Evolutionary conservation across 2,329 filamentous ascomycete species (phyloP).

Genomic region (Trichoderma brevicompactum): DNA sequence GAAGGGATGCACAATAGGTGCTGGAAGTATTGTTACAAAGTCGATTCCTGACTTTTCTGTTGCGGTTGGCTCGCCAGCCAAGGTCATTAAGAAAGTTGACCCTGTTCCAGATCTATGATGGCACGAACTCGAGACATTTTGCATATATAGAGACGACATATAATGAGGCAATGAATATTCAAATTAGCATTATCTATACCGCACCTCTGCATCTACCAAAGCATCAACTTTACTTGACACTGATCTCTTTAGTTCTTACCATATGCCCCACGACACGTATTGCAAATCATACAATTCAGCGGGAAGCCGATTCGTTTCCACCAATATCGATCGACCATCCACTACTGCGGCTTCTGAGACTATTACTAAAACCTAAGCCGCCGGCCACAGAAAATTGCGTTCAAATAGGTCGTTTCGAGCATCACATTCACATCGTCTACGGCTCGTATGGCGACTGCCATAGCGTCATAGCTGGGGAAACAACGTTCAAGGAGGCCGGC

Average conservation of each 20-base stretch:
- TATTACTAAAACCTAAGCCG: not conserved
- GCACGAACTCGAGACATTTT: not conserved
- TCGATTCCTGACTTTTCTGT: conserved; percentile 54
- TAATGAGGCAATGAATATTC: conserved; percentile 21
- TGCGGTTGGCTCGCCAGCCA: conserved; percentile 54
- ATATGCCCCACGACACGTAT: not conserved
- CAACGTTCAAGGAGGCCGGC: not conserved
- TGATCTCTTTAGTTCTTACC: not conserved
- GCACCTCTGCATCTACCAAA: not conserved
- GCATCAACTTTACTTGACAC: not conserved
- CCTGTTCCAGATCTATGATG: conserved; percentile 40
- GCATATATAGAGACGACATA: conserved; percentile 15
- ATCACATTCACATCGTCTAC: not conserved
- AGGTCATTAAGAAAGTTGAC: conserved; percentile 53
- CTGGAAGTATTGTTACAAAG: conserved; percentile 55
- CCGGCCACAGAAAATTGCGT: not conserved
- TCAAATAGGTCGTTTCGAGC: not conserved
- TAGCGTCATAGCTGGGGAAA: not conserved
- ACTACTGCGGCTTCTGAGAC: not conserved
- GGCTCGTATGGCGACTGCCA: not conserved
- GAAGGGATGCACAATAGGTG: conserved; percentile 55
- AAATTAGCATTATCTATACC: not conserved
- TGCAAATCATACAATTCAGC: not conserved
- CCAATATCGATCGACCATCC: not conserved
- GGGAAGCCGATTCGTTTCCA: not conserved